Conservation (phyloP, 192 early-diverging fungal species). For the Funneliformis mosseae region DNA sequence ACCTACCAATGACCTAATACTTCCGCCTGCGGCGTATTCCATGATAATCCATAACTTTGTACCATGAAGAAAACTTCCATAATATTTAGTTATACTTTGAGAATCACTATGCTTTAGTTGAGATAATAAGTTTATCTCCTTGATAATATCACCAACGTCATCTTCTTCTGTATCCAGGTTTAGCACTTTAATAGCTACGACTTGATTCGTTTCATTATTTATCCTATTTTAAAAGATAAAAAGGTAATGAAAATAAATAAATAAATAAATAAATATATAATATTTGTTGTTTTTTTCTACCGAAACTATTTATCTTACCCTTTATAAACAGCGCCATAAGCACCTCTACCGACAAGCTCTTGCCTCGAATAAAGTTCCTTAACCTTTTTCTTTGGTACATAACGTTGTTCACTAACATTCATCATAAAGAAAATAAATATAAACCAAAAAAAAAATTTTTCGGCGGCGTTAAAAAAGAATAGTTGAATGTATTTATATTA, state of each 20-base stretch:
- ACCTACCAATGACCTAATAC: conserved; percentile 74
- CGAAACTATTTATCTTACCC: conserved; percentile 41
- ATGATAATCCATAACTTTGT: conserved; percentile 98
- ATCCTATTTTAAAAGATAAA: conserved; percentile 46
- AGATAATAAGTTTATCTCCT: conserved; percentile 90
- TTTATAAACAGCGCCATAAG: conserved; percentile 75
- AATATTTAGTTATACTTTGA: conserved; percentile 90
- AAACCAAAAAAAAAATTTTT: no score
- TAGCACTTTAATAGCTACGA: conserved; percentile 96
- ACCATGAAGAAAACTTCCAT: conserved; percentile 85
- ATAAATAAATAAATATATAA: neutral
- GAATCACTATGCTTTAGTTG: conserved; percentile 81
- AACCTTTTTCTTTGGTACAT: conserved; percentile 34
- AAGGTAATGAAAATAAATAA: neutral
- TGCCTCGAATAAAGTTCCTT: conserved; percentile 55
- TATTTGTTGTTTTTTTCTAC: no score
- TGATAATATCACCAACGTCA: conserved; percentile 92
- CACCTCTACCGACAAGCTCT: conserved; percentile 63
- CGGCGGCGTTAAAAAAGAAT: no score
- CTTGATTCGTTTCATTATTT: conserved; percentile 72
- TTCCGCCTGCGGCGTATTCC: conserved; percentile 97
- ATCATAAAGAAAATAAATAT: neutral
- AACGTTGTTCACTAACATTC: neutral
- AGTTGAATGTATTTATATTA: no score
- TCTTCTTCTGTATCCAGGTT: conserved; percentile 97